phyloP scores from a whole-genome alignment of 352 stramenopile species.

The Phytopythium montanum region DNA sequence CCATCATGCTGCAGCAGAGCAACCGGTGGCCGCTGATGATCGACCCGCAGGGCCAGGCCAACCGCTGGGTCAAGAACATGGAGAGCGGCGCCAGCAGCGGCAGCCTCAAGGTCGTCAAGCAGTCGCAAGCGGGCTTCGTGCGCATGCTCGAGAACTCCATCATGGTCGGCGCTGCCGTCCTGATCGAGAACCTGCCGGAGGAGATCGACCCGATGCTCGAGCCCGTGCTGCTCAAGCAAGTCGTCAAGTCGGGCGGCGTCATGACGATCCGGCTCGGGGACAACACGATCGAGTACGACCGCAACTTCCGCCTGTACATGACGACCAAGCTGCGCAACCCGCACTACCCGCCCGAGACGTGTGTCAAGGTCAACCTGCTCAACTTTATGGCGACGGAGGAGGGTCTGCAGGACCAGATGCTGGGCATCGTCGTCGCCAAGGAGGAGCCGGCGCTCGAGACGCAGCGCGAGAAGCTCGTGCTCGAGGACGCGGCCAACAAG shows the following conservation, averaged over 20 bases:
- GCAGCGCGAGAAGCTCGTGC: constrained; percentile 91
- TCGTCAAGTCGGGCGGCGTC: constrained; percentile 87
- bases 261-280: constrained; percentile 92
- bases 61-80: constrained; percentile 95
- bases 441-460: constrained; percentile 92
- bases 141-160: constrained; percentile 95
- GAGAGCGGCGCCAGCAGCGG: constrained; percentile 56
- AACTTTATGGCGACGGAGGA: constrained; percentile 97
- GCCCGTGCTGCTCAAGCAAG: constrained; percentile 91
- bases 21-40: constrained; percentile 97
- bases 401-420: constrained; percentile 95
- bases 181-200: constrained; percentile 94
- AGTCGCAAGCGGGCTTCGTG: constrained; percentile 92
- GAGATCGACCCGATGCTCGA: constrained; percentile 94
- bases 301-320: constrained; percentile 93
- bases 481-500: constrained; percentile 94
- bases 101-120: constrained; percentile 92
- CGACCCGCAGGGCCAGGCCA: constrained; percentile 93
- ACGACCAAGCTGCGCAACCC: constrained; percentile 94
- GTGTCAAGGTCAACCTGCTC: constrained; percentile 96
- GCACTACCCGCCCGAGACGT: constrained; percentile 93
- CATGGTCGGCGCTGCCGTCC: constrained; percentile 90
- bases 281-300: constrained; percentile 93
- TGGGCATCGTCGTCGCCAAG: constrained; percentile 93
- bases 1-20: constrained; percentile 90